These are phyloP conservation scores for Bondarzewia mesenterica DNA, from an alignment of 1,284 basidiomycete genomes.

Conservation along the genomic window DNA sequence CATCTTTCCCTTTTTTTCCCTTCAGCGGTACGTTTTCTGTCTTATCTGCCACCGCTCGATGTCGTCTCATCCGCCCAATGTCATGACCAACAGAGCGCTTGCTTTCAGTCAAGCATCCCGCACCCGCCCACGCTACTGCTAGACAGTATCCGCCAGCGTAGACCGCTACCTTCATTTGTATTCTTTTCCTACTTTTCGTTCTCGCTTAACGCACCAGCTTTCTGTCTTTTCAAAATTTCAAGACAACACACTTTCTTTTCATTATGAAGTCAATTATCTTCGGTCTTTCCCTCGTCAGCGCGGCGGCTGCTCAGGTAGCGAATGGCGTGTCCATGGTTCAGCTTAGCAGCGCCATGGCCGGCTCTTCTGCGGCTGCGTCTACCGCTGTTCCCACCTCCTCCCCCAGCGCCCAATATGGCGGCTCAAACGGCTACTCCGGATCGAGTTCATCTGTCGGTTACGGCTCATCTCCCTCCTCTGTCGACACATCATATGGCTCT, in stretches of 20 bases:
- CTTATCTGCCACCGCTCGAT: constrained; percentile 5
- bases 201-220: constrained; percentile 22
- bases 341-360: constrained; percentile 3
- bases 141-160: constrained; percentile 58
- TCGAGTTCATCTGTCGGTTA: constrained; percentile 4
- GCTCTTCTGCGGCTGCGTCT: constrained; percentile 14
- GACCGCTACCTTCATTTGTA: constrained; percentile 49
- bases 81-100: constrained; percentile 39
- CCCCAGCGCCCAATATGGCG: constrained; percentile 8
- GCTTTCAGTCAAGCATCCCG: constrained; percentile 24
- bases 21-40: constrained; percentile 29
- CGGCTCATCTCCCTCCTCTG: constrained; percentile 1
- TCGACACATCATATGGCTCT: neutral
- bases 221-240: constrained; percentile 15
- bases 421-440: constrained; percentile 8
- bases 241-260: constrained; percentile 27
- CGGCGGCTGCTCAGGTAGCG: constrained; percentile 47
- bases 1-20: constrained; percentile 28
- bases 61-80: constrained; percentile 1
- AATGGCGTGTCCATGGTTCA: constrained; percentile 44
- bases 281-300: constrained; percentile 47
- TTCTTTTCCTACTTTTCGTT: constrained; percentile 26
- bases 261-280: constrained; percentile 57
- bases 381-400: constrained; percentile 11
- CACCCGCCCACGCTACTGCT: constrained; percentile 36